These are phyloP conservation scores for Inga laurina DNA, from an alignment of 306 rosid species.

Conservation along the genomic window DNA sequence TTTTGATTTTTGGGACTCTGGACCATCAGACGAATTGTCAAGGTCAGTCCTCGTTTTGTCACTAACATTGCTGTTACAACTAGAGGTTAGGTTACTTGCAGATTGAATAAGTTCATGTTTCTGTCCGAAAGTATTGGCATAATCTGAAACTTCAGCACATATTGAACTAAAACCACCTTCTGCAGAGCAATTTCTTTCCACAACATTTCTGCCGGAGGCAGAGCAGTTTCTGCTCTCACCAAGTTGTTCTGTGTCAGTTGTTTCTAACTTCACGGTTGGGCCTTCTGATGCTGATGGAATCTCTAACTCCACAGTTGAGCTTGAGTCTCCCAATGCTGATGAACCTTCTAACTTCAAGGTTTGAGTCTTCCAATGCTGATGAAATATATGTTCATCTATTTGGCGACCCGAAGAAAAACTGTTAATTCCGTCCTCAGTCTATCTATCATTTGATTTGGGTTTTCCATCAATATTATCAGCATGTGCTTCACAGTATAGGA, in stretches of 20 bases:
- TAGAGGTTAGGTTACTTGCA: conserved; percentile 16
- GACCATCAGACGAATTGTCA: conserved; percentile 32
- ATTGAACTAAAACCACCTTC: background rate
- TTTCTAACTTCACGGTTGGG: conserved; percentile 26
- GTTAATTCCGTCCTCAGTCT: too few relatives aligned
- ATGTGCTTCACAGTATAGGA: too few relatives aligned
- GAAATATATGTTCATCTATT: conserved; percentile 31
- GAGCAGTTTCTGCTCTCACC: conserved; percentile 15
- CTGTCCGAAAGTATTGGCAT: background rate
- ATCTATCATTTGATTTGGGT: too few relatives aligned
- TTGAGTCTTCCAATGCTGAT: conserved; percentile 18
- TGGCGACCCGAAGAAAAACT: conserved; percentile 22
- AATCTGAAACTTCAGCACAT: conserved; percentile 29
- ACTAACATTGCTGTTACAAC: conserved; percentile 2
- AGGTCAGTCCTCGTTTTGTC: conserved; percentile 23
- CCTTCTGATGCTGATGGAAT: conserved; percentile 24
- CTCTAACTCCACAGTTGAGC: conserved; percentile 19
- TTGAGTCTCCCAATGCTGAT: conserved; percentile 18
- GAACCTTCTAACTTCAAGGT: conserved; percentile 29
- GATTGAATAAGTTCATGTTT: conserved; percentile 34
- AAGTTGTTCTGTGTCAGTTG: conserved; percentile 15
- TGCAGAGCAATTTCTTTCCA: conserved; percentile 7
- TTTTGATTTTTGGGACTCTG: conserved; percentile 35
- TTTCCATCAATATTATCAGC: too few relatives aligned
- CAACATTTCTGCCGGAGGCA: background rate